Evolutionary conservation across 345 rosid species (phyloP), one percentile per base, ranked within the genome.

Genomic region (Heritiera littoralis): DNA sequence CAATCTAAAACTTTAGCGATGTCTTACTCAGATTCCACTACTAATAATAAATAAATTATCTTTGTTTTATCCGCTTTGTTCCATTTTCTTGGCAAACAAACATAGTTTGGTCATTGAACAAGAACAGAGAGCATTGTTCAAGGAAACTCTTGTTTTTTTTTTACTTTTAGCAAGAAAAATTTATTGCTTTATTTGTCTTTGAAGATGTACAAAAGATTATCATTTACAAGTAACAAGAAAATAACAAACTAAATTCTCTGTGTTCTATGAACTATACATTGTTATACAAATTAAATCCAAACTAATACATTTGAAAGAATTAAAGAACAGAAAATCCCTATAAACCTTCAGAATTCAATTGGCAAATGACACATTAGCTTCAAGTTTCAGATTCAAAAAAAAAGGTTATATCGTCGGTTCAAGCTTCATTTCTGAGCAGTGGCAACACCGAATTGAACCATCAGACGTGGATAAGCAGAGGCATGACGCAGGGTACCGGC

Each of bases 401-500:
- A 35, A 40, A 35, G 1, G 15, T 40, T 6, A 40, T 40, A 40
- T 40, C 38, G 2, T 35, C 1, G 38, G 38, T 35, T 35, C 38
- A 35, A 35, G 38, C 72, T 15, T 81, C 71, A 52, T 13, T 41
- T 81, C 63, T 77, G 58, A 78, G 61, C 20, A 51, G 59, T 43
- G 43, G 89, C 86, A 5, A 75, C 80, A 3, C 83, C 81, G 41
- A 81, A 73, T 28, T 80, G 82, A 70, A 74, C 81, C 81, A 38
- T 28, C 3, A 52, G 77, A 78, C 23, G 77, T 55, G 84, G 88
- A 78, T 83, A 85, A 80, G 79, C 78, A 9, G 63, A 3, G 48
- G 80, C 17, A 43, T 56, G 83, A 64, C 81, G 72, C 14, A 78
- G 51, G 70, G 60, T 59, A 43, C 2, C 32, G 1, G 84, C 88